Evolutionary conservation across 2,329 filamentous ascomycete species (phyloP).

Genomic region (Venturia oleaginea): DNA sequence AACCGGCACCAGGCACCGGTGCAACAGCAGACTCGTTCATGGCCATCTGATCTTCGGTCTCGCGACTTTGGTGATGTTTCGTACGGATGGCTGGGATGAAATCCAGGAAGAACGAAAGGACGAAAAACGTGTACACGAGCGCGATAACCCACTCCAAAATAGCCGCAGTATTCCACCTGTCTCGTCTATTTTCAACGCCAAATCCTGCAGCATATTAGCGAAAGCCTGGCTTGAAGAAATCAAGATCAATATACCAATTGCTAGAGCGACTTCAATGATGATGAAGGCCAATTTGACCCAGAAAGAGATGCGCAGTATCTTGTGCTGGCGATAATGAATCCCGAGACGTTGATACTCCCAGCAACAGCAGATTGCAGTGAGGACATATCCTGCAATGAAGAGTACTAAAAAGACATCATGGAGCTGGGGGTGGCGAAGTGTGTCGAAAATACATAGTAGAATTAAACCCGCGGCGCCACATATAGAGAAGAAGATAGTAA

Average conservation of each 20-base stretch:
- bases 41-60: conserved; percentile 27
- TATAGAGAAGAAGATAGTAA: conserved; percentile 60
- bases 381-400: conserved; percentile 78
- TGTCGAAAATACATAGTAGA: conserved; percentile 78
- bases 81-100: conserved; percentile 58
- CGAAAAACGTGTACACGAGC: conserved; percentile 80
- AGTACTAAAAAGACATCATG: conserved; percentile 72
- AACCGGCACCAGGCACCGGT: conserved; percentile 13
- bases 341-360: conserved; percentile 83
- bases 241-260: conserved; percentile 35
- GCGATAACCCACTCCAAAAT: conserved; percentile 73
- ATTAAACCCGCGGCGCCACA: conserved; percentile 73
- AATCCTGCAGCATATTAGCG: conserved; percentile 43
- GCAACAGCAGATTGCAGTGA: conserved; percentile 82
- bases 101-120: conserved; percentile 80
- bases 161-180: conserved; percentile 57
- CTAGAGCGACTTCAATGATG: conserved; percentile 65
- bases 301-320: conserved; percentile 68
- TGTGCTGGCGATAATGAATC: conserved; percentile 66
- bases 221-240: not conserved
- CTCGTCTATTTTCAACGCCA: conserved; percentile 43
- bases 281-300: conserved; percentile 83
- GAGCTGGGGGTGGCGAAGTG: conserved; percentile 51
- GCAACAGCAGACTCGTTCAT: conserved; percentile 11
- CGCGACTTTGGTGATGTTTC: conserved; percentile 16